A percentile compares a stretch with the other conserved stretches of the same genome.
Evolutionary conservation across 2,329 filamentous ascomycete species (phyloP).

Genomic region (Pezicula carpinea): DNA sequence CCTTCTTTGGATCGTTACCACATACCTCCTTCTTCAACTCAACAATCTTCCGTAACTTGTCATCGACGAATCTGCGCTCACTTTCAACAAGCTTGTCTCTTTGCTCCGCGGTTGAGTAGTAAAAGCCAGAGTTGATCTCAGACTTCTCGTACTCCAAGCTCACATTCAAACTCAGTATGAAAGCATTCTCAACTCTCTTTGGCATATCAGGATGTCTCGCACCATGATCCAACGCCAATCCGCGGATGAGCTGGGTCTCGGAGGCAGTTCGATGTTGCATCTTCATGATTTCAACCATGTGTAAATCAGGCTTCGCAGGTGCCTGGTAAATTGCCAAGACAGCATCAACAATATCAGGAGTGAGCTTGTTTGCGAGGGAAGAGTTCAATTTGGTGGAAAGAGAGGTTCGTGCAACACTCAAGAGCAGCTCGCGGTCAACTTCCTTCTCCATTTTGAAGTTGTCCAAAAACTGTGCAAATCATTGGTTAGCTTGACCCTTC

Average conservation of each 20-base stretch:
- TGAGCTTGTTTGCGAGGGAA: constrained; percentile 83
- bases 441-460: constrained; percentile 84
- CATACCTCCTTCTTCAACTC: constrained; percentile 98
- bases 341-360: constrained; percentile 91
- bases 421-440: constrained; percentile 87
- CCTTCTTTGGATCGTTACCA: constrained; percentile 87
- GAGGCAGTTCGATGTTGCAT: constrained; percentile 98
- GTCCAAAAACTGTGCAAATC: constrained; percentile 70
- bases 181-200: constrained; percentile 91
- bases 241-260: constrained; percentile 92
- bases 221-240: constrained; percentile 89
- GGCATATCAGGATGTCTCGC: constrained; percentile 98
- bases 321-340: constrained; percentile 91
- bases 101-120: constrained; percentile 96
- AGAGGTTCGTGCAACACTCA: constrained; percentile 90
- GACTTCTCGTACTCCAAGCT: constrained; percentile 98
- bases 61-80: constrained; percentile 90
- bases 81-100: constrained; percentile 97
- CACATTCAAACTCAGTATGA: constrained; percentile 92
- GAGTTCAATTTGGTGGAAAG: constrained; percentile 93
- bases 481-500: constrained; percentile 9
- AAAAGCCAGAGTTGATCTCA: constrained; percentile 98
- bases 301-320: constrained; percentile 87
- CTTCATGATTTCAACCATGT: constrained; percentile 99
- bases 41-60: constrained; percentile 95